Evolutionary conservation across 768 basidiomycete genomes (phyloP).

Genomic region (Leccinum sublutescens): DNA sequence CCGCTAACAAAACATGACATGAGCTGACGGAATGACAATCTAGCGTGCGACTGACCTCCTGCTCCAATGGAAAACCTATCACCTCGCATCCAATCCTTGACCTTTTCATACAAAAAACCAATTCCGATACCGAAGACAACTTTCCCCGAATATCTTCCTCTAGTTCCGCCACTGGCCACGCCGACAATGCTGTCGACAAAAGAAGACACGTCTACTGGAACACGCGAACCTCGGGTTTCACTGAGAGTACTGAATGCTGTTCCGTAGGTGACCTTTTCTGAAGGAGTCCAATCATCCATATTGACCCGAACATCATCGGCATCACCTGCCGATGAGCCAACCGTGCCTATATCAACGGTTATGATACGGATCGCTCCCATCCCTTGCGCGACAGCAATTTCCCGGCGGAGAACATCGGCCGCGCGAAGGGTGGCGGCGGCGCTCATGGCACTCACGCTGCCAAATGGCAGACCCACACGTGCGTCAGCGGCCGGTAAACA

Average conservation of each 20-base stretch:
- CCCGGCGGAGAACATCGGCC: conserved; percentile 70
- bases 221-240: conserved; percentile 43
- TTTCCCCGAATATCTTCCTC: conserved; percentile 37
- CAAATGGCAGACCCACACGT: conserved; percentile 71
- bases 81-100: conserved; percentile 60
- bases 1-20: conserved; percentile 43
- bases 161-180: conserved; percentile 56
- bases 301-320: conserved; percentile 42
- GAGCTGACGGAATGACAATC: neutral
- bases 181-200: conserved; percentile 60
- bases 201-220: conserved; percentile 52
- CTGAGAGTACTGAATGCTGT: conserved; percentile 58
- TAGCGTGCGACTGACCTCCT: conserved; percentile 54
- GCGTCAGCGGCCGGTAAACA: conserved; percentile 74
- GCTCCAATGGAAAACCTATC: conserved; percentile 74
- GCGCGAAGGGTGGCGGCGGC: conserved; percentile 71
- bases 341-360: conserved; percentile 69
- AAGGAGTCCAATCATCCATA: conserved; percentile 71
- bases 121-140: conserved; percentile 44
- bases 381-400: conserved; percentile 66
- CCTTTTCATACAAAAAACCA: conserved; percentile 38
- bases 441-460: conserved; percentile 67
- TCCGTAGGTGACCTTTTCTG: conserved; percentile 72
- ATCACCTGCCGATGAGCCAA: conserved; percentile 30
- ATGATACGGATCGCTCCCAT: conserved; percentile 56